Base-by-base conservation (phyloP, 768 basidiomycete species). In the Leccinellum albellum region DNA sequence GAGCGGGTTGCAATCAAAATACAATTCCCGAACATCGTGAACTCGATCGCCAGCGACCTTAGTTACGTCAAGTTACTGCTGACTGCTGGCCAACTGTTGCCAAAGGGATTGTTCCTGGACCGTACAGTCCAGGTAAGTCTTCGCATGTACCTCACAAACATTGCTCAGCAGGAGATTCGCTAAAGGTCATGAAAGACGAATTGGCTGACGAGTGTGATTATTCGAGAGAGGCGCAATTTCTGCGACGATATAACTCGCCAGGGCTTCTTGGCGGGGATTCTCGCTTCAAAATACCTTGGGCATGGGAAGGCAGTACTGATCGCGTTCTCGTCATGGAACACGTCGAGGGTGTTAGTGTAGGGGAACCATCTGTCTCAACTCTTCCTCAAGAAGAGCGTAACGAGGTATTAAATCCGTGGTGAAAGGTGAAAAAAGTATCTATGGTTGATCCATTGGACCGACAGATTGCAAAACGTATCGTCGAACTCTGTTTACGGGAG, bases 201-300 rank as follows among this genome's bases (percentile, higher is more conserved):
- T 77, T 99, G 10, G 83, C 84, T 47, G 93, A 98, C 62, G 97
- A 98, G 71, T 98, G 97, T 66, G 78, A 96, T 68, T 99, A 98
- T 66, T 73, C 71, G 6, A 84, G 89, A 14, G 97, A 99, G 68
- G 96, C 92, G 6, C 76, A 75, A 1, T 90, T 84, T 63, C 73
- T 91, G 4, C 75, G 76, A 23, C 73, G 72, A 29, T 97, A 97
- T 69, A 77, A 77, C 4, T 78, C 77, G 4, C 57, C 73, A 1
- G 71, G 74, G 12, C 74, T 68, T 60, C 75, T 89, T 9, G 87
- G 86, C 4, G 65, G 64, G 3, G 89, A 90, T 62, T 53, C 73
- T 21, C 76, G 87, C 40, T 98, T 93, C 74, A 88, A 82, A 64
- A 85, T 96, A 1, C 96, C 94, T 1, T 88, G 86, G 82, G 86